Evolutionary conservation across 179 eudicot genomes (phyloP), one percentile per base, ranked within the genome.

Genomic region (Pouteria campechiana): DNA sequence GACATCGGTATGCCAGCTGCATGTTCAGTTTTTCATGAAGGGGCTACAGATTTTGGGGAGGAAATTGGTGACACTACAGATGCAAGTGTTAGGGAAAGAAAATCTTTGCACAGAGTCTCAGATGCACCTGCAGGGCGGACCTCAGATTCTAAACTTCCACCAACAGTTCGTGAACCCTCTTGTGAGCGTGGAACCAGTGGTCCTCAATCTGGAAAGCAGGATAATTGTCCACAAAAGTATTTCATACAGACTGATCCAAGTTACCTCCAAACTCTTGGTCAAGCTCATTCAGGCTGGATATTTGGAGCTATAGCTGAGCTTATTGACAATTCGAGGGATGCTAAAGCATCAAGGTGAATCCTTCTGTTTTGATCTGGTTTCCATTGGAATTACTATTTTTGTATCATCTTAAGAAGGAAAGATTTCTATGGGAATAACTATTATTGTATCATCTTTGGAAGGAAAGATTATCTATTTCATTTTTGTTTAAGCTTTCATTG

Each of bases 301-400:
- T 80, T 84, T 61, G 94, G 94, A 44, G 90, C 90, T 54, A 67
- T 84, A 51, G 90, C 94, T 12, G 94, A 84, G 68, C 74, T 84
- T 46, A 69, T 84, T 38, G 86, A 80, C 67, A 84, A 80, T 68
- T 52, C 94, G 33, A 80, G 81, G 69, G 94, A 84, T 55, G 94
- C 94, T 9, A 65, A 67, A 55, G 74, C 94, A 20, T 58, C 72
- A 23, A 70, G 56, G 94, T 75, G 25, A 17, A 64, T 60, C 23
- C 12, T 36, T 21, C 28, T 46, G 23, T 17, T 11, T 13, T 5
- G 8, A n/a, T 19, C 37, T 32, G 38, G 5, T 6, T 21, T 40
- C 20, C 32, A 7, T 18, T 13, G 9, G 14, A 41, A 1, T 21
- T n/a, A 22, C 1, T 41, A 12, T 24, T 25, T 13, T 6, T 2